Conservation (phyloP, 2,329 filamentous ascomycete genomes). For the Hymenoscyphus occultus region DNA sequence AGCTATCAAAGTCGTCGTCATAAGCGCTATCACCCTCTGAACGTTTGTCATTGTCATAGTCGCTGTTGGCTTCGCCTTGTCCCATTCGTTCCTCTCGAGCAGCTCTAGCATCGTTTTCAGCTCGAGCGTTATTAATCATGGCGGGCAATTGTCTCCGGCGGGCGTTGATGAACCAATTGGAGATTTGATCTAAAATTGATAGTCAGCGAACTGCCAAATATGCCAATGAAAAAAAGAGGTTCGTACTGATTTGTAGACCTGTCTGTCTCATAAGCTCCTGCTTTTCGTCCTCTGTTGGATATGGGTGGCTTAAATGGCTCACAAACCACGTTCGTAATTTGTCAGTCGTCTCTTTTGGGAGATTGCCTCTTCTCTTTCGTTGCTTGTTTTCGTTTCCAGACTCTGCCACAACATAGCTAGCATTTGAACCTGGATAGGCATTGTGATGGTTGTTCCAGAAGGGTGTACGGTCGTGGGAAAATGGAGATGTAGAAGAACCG, state of each 20-base stretch:
- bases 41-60: constrained; percentile 41
- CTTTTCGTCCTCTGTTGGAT: constrained; percentile 86
- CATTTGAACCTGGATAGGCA: constrained; percentile 11
- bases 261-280: constrained; percentile 75
- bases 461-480: constrained; percentile 26
- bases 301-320: constrained; percentile 74
- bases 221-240: background rate
- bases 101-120: constrained; percentile 32
- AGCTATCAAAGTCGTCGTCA: constrained; percentile 40
- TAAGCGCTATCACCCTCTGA: constrained; percentile 49
- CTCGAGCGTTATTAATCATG: constrained; percentile 51
- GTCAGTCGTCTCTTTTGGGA: constrained; percentile 87
- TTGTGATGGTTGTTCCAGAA: constrained; percentile 21
- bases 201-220: constrained; percentile 9
- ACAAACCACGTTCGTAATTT: constrained; percentile 78
- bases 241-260: constrained; percentile 73
- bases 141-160: constrained; percentile 62
- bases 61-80: constrained; percentile 36
- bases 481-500: constrained; percentile 17
- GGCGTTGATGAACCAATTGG: constrained; percentile 80
- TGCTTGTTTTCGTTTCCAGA: constrained; percentile 25
- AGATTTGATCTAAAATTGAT: constrained; percentile 58
- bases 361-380: constrained; percentile 71
- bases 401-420: constrained; percentile 17
- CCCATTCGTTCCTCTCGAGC: constrained; percentile 16